phyloP scores from a whole-genome alignment of 176 grass and related monocot species.

The Eremochloa ophiuroides region DNA sequence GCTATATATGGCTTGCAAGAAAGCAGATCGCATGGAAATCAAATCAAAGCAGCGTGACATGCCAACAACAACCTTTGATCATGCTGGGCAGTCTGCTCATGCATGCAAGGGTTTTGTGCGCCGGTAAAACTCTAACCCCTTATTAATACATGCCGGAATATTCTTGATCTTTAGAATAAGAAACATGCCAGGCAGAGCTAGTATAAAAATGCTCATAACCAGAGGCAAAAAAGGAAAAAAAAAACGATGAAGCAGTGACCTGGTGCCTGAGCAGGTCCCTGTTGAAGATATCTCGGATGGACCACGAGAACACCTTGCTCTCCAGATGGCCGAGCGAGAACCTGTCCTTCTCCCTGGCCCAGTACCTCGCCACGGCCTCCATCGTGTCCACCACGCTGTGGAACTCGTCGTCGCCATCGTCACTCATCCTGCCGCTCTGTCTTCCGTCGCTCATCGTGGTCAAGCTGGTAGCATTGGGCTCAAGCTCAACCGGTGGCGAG shows the following conservation, averaged over 20 bases:
- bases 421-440: not conserved
- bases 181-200: not conserved
- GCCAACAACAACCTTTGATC: not conserved
- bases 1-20: not conserved
- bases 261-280: not conserved
- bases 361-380: not conserved
- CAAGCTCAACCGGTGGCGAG: not conserved
- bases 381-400: not conserved
- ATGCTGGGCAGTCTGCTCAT: too few relatives aligned
- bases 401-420: not conserved
- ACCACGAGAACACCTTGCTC: slow-evolving; percentile 1
- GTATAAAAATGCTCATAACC: not conserved
- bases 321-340: not conserved
- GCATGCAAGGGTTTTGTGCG: too few relatives aligned
- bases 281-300: not conserved
- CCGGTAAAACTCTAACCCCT: too few relatives aligned
- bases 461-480: too few relatives aligned
- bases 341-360: not conserved
- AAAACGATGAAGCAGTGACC: not conserved
- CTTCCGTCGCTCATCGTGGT: not conserved
- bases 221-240: not conserved
- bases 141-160: too few relatives aligned
- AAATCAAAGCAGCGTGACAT: not conserved
- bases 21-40: not conserved
- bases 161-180: too few relatives aligned